These are phyloP conservation scores for Candida corydali DNA, from an alignment of 805 yeast genomes.

Conservation along the genomic window DNA sequence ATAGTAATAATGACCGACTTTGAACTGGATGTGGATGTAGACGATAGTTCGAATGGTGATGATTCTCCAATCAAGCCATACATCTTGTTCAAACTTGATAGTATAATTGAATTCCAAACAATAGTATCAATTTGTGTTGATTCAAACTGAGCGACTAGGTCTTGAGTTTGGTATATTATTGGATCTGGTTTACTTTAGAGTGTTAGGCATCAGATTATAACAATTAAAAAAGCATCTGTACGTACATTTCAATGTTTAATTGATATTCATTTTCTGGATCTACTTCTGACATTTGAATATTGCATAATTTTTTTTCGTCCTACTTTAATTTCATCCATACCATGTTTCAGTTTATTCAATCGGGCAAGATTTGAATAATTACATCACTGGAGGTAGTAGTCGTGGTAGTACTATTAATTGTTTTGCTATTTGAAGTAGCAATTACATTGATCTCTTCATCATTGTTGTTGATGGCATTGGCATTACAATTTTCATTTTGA, in stretches of 20 bases:
- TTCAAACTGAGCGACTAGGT: conserved; percentile 10
- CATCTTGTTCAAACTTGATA: conserved; percentile 19
- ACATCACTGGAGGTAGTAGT: conserved; percentile 9
- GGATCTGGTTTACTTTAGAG: conserved; percentile 3
- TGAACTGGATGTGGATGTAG: conserved; percentile 10
- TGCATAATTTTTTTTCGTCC: not conserved
- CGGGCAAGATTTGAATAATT: conserved; percentile 7
- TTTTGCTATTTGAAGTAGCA: not conserved
- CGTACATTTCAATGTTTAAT: conserved; percentile 5
- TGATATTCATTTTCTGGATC: conserved; percentile 1
- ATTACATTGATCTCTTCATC: not conserved
- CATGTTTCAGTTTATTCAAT: conserved; percentile 1
- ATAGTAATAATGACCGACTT: conserved; percentile 21
- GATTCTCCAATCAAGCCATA: conserved; percentile 35
- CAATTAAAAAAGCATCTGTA: not conserved
- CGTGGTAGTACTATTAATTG: not conserved
- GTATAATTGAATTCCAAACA: conserved; percentile 29
- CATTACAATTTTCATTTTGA: not conserved
- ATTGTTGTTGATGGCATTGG: too few species aligned
- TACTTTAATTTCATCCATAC: not conserved
- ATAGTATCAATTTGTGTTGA: conserved; percentile 21
- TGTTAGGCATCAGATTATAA: not conserved
- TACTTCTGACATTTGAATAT: not conserved
- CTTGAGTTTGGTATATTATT: conserved; percentile 1
- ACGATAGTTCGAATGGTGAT: conserved; percentile 24